These are phyloP conservation scores for Thuja plicata DNA, from an alignment of 83 land plant genomes.

Conservation along the genomic window DNA sequence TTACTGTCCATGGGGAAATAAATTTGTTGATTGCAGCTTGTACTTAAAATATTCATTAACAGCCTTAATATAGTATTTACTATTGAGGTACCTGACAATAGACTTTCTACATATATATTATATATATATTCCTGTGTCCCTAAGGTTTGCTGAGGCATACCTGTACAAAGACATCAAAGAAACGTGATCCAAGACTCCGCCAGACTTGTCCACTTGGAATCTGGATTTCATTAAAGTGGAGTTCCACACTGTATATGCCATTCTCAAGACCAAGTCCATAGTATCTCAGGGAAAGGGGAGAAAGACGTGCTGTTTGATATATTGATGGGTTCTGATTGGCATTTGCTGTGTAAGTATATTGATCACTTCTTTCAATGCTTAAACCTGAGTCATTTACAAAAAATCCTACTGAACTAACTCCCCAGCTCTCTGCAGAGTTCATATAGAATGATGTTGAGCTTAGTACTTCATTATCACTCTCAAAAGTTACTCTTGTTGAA, in stretches of 20 bases:
- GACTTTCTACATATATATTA: background rate
- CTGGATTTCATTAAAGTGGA: conserved; percentile 30
- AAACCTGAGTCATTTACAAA: conserved; percentile 1
- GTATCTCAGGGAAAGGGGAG: conserved; percentile 24
- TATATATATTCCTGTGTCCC: background rate
- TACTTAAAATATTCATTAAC: background rate
- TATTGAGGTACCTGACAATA: background rate
- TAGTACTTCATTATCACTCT: conserved; percentile 7
- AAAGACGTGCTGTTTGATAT: conserved; percentile 21
- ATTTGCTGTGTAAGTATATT: background rate
- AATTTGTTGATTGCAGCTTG: background rate
- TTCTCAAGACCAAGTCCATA: conserved; percentile 28
- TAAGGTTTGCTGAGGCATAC: background rate
- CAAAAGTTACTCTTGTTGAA: background rate
- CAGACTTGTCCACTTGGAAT: conserved; percentile 1
- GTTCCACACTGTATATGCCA: conserved; percentile 28
- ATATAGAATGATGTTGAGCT: background rate
- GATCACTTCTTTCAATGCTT: background rate
- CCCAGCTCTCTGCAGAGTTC: conserved; percentile 22
- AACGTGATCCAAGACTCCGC: conserved; percentile 11
- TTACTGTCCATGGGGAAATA: background rate
- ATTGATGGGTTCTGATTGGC: background rate
- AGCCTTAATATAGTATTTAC: background rate
- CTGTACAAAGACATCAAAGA: conserved; percentile 28
- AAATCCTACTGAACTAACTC: conserved; percentile 17